These are phyloP conservation scores for Paracorniculantispora psalliotae DNA, from an alignment of 2,329 filamentous ascomycete species.

Conservation along the genomic window DNA sequence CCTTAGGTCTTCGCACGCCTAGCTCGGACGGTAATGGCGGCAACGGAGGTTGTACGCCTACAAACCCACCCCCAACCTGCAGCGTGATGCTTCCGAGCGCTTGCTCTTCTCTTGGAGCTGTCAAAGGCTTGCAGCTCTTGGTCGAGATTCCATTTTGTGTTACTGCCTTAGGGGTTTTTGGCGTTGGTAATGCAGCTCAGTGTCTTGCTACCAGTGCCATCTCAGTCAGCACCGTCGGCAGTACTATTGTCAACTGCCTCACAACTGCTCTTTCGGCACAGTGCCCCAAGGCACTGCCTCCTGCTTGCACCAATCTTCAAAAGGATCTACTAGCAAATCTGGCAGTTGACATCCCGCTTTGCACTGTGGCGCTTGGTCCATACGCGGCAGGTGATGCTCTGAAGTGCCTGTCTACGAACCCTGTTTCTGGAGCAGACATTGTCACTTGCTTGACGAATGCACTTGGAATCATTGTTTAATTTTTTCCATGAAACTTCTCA, in stretches of 20 bases:
- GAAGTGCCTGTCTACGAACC: background rate
- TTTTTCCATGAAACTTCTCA: background rate
- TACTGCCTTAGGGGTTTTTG: background rate
- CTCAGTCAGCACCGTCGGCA: background rate
- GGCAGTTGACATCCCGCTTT: background rate
- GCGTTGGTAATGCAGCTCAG: constrained; percentile 4
- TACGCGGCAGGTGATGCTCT: constrained; percentile 3
- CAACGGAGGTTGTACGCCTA: background rate
- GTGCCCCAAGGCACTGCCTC: background rate
- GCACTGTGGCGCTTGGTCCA: background rate
- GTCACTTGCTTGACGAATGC: background rate
- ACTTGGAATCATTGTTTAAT: background rate
- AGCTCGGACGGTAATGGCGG: background rate
- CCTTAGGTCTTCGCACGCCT: background rate
- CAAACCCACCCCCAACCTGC: background rate
- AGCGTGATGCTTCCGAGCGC: background rate
- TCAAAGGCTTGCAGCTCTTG: background rate
- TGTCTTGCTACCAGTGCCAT: background rate
- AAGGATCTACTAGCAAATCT: background rate
- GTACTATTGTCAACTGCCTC: background rate
- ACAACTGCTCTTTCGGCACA: background rate
- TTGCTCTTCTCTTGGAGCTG: background rate
- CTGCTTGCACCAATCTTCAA: background rate
- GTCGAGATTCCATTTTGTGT: background rate
- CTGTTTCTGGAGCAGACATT: background rate